phyloP scores from a whole-genome alignment of 495 filamentous ascomycete genomes.

The Penicillium angulare region DNA sequence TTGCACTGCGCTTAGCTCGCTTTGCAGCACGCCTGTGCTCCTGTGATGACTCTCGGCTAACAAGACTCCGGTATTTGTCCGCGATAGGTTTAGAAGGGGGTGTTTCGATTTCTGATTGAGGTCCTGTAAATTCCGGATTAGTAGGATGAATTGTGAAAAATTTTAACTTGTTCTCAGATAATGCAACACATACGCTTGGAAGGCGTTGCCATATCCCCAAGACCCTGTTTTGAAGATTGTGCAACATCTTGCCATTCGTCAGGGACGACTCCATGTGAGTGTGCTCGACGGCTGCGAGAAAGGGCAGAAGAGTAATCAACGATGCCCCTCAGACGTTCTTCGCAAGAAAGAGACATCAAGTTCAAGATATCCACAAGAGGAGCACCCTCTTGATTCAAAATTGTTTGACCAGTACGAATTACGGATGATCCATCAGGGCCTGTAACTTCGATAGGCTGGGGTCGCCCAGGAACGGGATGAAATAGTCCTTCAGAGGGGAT shows the following conservation, averaged over 20 bases:
- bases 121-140: conserved; percentile 32
- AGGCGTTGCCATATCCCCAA: conserved; percentile 46
- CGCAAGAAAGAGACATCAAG: conserved; percentile 70
- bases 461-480: conserved; percentile 47
- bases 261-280: conserved; percentile 71
- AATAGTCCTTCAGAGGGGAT: conserved; percentile 64
- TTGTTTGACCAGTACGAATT: conserved; percentile 55
- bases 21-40: conserved; percentile 56
- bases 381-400: conserved; percentile 64
- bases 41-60: conserved; percentile 31
- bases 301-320: conserved; percentile 68
- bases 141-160: conserved; percentile 10
- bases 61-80: conserved; percentile 35
- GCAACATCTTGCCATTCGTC: conserved; percentile 68
- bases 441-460: conserved; percentile 52
- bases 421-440: conserved; percentile 55
- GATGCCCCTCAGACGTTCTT: conserved; percentile 65
- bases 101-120: conserved; percentile 22
- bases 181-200: conserved; percentile 56
- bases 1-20: conserved; percentile 46
- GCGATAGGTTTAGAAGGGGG: conserved; percentile 23
- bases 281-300: conserved; percentile 61
- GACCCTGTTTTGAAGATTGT: conserved; percentile 32
- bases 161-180: neutral
- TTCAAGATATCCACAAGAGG: conserved; percentile 71